Base-by-base conservation (phyloP, 208 protist genomes). In the Novymonas esmeraldas region DNA sequence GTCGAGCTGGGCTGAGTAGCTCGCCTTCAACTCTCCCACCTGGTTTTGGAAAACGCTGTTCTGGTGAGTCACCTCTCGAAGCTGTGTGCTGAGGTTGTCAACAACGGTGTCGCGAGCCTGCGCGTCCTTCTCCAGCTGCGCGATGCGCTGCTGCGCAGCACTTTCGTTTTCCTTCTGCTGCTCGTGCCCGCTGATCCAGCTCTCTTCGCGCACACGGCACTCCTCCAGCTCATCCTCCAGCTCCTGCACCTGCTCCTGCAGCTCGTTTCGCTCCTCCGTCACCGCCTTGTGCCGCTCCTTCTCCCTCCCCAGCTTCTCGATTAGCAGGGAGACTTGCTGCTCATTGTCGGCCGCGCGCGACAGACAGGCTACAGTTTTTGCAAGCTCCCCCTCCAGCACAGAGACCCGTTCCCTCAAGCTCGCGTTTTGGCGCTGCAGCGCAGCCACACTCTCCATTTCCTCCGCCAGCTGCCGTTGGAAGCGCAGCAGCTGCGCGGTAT, bases 401-500 rank as follows among this genome's bases (percentile, higher is more conserved):
- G 31, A 56, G 24, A 87, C 48, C 24, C 69, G 67, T 2, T 41
- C 48, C 16, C 55, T 45, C 55, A 87, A 64, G 2, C 26, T 16
- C 1, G 65, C 29, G 36, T 86, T 91, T 34, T 81, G 69, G 6
- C 67, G 41, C 26, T 73, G 62, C 20, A 94, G 58, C 26, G n/a
- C 33, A 10, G 63, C 39, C 7, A 64, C 71, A 10, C 44, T 59
- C 44, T 84, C 75, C 85, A 92, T 89, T 70, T 92, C 85, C 45
- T 87, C 83, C 3, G 83, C 82, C 9, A 92, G 63, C 52, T 84
- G 73, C 36, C 73, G 75, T 57, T 95, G 85, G 42, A 91, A 88
- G 24, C 82, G 84, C 14, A 92, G 72, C 20, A 92, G 67, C 57
- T 90, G 83, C 0, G 60, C 64, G 6, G 61, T 46, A 38, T 75